Percentiles rank a stretch among this genome's conserved stretches.
Conservation (phyloP, 2,329 filamentous ascomycete species). For the Microsporum ferrugineum region DNA sequence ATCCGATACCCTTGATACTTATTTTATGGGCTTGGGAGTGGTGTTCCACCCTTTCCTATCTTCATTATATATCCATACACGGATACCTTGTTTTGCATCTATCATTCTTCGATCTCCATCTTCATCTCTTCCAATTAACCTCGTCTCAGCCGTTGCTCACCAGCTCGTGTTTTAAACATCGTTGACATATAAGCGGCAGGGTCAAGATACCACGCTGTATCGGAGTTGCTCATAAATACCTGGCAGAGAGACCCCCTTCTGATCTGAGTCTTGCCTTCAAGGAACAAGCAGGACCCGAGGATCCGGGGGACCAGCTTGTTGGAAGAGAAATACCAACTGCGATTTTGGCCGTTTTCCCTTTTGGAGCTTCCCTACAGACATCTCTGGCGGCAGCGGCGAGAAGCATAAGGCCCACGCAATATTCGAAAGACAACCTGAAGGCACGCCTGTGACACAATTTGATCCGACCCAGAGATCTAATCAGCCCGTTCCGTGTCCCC, state of each 20-base stretch:
- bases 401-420: neutral
- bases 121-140: neutral
- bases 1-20: slow-evolving; percentile 5
- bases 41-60: neutral
- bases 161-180: neutral
- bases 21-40: neutral
- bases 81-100: slow-evolving; percentile 3
- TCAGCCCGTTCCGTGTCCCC: neutral
- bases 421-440: neutral
- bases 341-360: neutral
- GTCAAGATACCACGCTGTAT: neutral
- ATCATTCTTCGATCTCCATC: slow-evolving; percentile 3
- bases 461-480: neutral
- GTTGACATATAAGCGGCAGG: neutral
- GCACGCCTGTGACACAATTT: neutral
- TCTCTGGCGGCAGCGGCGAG: neutral
- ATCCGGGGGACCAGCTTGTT: neutral
- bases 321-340: neutral
- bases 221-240: neutral
- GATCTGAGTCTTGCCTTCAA: neutral
- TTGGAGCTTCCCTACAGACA: neutral
- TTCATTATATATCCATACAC: neutral
- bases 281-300: neutral
- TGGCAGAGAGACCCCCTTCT: neutral
- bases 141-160: neutral